Conservation (phyloP, 352 stramenopile species). For the Thalassiosira livingstoniorum region DNA sequence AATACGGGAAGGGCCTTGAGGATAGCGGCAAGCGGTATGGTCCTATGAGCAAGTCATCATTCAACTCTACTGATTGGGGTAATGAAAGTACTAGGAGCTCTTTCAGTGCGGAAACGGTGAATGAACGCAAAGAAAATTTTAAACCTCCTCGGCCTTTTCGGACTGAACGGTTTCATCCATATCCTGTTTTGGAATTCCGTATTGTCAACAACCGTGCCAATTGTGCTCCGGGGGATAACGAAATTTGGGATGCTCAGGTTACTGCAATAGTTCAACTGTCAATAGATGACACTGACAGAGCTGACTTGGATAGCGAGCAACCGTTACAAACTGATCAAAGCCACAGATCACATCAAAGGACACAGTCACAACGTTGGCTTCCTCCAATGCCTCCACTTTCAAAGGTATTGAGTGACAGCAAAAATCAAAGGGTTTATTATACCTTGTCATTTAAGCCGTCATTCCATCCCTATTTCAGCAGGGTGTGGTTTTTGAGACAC, state of each 20-base stretch:
- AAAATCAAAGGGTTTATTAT: slow-evolving; percentile 36
- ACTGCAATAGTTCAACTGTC: slow-evolving; percentile 29
- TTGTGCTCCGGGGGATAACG: slow-evolving; percentile 27
- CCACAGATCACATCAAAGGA: too few relatives aligned
- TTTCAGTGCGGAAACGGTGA: background rate
- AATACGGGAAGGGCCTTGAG: slow-evolving; percentile 41
- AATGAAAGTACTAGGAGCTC: background rate
- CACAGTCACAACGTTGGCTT: slow-evolving; percentile 9
- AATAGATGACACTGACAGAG: slow-evolving; percentile 1
- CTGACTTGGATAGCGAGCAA: background rate
- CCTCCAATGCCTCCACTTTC: background rate
- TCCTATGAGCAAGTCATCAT: slow-evolving; percentile 7
- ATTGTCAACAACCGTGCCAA: slow-evolving; percentile 43
- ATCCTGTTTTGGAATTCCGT: slow-evolving; percentile 45
- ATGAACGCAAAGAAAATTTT: background rate
- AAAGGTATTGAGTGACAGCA: background rate
- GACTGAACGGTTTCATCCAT: slow-evolving; percentile 19
- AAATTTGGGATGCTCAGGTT: slow-evolving; percentile 46
- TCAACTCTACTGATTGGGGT: background rate
- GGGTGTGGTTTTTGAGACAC: slow-evolving; percentile 44
- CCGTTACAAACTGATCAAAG: background rate
- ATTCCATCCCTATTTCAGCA: slow-evolving; percentile 43
- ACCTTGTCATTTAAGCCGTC: slow-evolving; percentile 33
- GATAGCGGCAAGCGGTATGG: slow-evolving; percentile 27
- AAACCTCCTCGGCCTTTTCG: background rate